Conservation (phyloP, 352 stramenopile genomes). For the Pythium sukuiense region DNA sequence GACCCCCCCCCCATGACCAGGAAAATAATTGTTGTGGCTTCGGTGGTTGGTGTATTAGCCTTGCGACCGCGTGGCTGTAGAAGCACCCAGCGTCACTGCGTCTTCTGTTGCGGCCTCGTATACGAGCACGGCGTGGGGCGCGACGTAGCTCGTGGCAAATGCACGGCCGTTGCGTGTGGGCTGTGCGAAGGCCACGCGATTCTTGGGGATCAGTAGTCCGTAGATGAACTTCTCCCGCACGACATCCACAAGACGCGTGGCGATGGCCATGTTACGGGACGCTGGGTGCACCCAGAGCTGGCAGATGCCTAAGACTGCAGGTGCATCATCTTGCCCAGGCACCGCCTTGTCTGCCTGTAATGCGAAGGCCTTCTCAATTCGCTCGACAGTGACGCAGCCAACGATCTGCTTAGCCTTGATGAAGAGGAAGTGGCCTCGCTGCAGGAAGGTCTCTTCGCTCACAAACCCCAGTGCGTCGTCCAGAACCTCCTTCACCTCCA, state of each 20-base stretch:
- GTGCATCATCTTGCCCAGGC: not conserved
- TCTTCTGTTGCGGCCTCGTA: slow-evolving; percentile 31
- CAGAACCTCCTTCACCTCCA: slow-evolving; percentile 68
- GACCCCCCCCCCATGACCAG: too few relatives aligned
- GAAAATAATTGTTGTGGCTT: too few relatives aligned
- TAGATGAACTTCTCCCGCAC: slow-evolving; percentile 75
- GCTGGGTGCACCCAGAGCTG: slow-evolving; percentile 72
- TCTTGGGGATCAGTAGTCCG: slow-evolving; percentile 51
- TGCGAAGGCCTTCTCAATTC: slow-evolving; percentile 44
- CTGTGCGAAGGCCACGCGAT: slow-evolving; percentile 67
- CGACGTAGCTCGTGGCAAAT: slow-evolving; percentile 62
- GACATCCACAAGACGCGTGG: slow-evolving; percentile 58
- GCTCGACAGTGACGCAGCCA: slow-evolving; percentile 58
- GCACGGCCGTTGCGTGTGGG: slow-evolving; percentile 60
- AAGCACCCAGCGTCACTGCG: not conserved
- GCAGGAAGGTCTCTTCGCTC: slow-evolving; percentile 47
- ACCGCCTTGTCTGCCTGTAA: slow-evolving; percentile 25
- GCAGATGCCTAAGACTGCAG: slow-evolving; percentile 58
- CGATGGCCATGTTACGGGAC: slow-evolving; percentile 50
- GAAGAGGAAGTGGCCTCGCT: slow-evolving; percentile 62
- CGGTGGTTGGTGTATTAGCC: too few relatives aligned
- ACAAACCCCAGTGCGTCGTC: slow-evolving; percentile 75
- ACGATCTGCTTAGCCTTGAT: slow-evolving; percentile 58
- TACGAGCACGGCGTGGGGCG: slow-evolving; percentile 47
- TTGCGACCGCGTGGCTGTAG: too few relatives aligned